A percentile compares a stretch with the other conserved stretches of the same genome.
Evolutionary conservation across 2,329 filamentous ascomycete species (phyloP).

Genomic region (Arthrinium puccinioides): DNA sequence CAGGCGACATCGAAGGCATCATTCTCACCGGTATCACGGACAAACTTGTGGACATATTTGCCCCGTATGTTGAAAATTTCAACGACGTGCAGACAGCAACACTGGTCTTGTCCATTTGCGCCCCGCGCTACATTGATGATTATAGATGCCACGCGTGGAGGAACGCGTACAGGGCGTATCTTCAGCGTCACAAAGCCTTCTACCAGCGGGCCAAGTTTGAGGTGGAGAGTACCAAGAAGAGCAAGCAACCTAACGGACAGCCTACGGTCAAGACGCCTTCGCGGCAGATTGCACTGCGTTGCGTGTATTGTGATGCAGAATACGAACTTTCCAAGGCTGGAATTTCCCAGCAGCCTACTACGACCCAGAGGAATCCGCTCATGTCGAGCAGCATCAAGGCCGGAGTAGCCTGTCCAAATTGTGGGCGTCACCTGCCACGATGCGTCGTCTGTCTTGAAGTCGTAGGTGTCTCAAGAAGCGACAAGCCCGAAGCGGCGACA

Average conservation of each 20-base stretch:
- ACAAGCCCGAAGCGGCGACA: conserved; percentile 44
- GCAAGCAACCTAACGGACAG: conserved; percentile 55
- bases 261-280: conserved; percentile 58
- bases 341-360: conserved; percentile 4
- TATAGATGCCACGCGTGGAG: conserved; percentile 70
- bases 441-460: conserved; percentile 63
- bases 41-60: conserved; percentile 65
- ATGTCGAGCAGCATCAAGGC: conserved; percentile 49
- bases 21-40: conserved; percentile 73
- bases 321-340: conserved; percentile 37
- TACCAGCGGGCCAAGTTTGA: conserved; percentile 71
- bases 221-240: conserved; percentile 65
- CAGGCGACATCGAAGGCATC: conserved; percentile 70
- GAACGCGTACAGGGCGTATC: conserved; percentile 61
- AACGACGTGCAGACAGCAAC: conserved; percentile 74
- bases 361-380: conserved; percentile 37
- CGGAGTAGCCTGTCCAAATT: conserved; percentile 59
- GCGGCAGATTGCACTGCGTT: conserved; percentile 67
- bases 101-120: conserved; percentile 65
- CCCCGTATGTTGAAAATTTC: conserved; percentile 68
- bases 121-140: conserved; percentile 71
- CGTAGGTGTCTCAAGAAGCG: conserved; percentile 56
- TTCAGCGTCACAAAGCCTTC: conserved; percentile 67
- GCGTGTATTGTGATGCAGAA: conserved; percentile 66
- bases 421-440: conserved; percentile 58